Evolutionary conservation across 2,329 filamentous ascomycete genomes (phyloP).

Genomic region (Aspergillus novoparasiticus): DNA sequence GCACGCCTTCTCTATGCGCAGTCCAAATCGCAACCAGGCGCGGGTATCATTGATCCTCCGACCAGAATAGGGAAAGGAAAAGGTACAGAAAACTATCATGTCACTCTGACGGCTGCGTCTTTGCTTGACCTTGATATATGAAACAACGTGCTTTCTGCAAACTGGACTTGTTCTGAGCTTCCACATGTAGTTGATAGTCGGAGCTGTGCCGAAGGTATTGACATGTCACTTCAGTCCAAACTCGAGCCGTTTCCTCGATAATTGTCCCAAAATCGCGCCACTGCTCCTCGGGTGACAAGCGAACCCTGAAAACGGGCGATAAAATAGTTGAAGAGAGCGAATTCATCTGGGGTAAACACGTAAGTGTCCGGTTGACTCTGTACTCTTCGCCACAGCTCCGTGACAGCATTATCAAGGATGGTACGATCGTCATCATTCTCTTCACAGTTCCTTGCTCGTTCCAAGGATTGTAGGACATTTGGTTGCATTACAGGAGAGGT

Average conservation of each 20-base stretch:
- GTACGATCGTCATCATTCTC: constrained; percentile 66
- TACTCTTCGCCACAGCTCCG: constrained; percentile 69
- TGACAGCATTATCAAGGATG: constrained; percentile 67
- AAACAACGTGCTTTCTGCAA: background rate
- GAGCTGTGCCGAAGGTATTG: constrained; percentile 1
- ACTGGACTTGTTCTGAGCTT: background rate
- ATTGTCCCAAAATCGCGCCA: constrained; percentile 60
- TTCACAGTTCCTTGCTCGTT: constrained; percentile 73
- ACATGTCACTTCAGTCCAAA: constrained; percentile 27
- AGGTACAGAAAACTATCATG: background rate
- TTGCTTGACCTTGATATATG: background rate
- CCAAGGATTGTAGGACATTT: constrained; percentile 68
- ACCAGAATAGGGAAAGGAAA: background rate
- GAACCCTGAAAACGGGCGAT: constrained; percentile 65
- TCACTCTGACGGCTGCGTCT: background rate
- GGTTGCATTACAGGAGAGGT: constrained; percentile 35
- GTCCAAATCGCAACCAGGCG: background rate
- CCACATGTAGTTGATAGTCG: constrained; percentile 5
- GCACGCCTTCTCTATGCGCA: background rate
- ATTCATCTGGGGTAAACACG: constrained; percentile 75
- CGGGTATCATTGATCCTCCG: background rate
- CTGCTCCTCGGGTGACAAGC: constrained; percentile 53
- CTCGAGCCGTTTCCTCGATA: constrained; percentile 30
- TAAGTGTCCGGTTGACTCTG: constrained; percentile 67
- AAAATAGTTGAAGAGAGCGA: constrained; percentile 85